Evolutionary conservation across 2,329 filamentous ascomycete genomes (phyloP).

Genomic region (Calonectria pteridis): DNA sequence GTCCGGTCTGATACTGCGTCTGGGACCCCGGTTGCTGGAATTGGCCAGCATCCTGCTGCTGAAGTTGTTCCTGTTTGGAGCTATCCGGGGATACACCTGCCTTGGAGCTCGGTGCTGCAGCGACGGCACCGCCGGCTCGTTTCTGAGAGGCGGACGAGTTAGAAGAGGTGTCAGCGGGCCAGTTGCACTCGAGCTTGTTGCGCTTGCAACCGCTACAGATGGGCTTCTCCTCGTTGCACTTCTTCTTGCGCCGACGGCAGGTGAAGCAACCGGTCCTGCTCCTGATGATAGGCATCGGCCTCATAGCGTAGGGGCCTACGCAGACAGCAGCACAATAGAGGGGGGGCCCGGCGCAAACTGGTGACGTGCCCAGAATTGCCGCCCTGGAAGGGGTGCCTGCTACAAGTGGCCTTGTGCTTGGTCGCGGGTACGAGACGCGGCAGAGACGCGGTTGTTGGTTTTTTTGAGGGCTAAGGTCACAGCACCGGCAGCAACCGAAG

Average conservation of each 20-base stretch:
- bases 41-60: conserved; percentile 19
- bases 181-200: conserved; percentile 65
- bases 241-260: conserved; percentile 65
- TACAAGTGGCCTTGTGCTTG: conserved; percentile 8
- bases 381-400: conserved; percentile 17
- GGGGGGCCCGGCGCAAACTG: background rate
- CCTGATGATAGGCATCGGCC: conserved; percentile 51
- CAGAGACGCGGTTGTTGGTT: background rate
- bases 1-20: conserved; percentile 13
- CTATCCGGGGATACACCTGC: background rate
- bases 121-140: conserved; percentile 18
- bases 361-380: conserved; percentile 15
- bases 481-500: conserved; percentile 23
- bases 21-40: conserved; percentile 19
- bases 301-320: conserved; percentile 35
- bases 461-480: conserved; percentile 1
- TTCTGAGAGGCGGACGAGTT: conserved; percentile 27
- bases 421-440: conserved; percentile 4
- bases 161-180: conserved; percentile 49
- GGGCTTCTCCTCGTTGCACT: conserved; percentile 66
- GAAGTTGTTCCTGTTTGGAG: conserved; percentile 22
- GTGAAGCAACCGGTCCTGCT: conserved; percentile 60
- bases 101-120: conserved; percentile 16
- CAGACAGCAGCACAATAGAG: background rate
- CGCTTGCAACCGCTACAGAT: conserved; percentile 66